phyloP scores from a whole-genome alignment of 148 eudicot genomes.

The Rhododendron griersonianum region DNA sequence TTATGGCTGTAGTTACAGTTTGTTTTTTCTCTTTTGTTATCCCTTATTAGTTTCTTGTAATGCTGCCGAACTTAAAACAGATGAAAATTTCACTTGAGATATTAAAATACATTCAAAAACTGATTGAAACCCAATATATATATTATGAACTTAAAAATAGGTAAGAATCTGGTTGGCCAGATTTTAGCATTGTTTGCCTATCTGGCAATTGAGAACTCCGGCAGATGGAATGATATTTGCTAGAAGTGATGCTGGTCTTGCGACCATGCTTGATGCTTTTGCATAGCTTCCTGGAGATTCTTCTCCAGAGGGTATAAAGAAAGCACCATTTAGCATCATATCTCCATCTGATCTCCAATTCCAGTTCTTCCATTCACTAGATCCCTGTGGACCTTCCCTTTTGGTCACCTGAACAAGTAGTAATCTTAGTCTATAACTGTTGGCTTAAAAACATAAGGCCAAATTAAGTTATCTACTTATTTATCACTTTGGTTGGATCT shows the following conservation, averaged over 20 bases:
- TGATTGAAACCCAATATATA: neutral
- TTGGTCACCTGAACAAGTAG: conserved; percentile 25
- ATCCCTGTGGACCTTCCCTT: conserved; percentile 11
- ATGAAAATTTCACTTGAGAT: neutral
- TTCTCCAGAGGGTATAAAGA: conserved; percentile 21
- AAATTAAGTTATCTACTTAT: neutral
- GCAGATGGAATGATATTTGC: conserved; percentile 11
- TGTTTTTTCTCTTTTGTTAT: neutral
- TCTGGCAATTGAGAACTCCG: conserved; percentile 23
- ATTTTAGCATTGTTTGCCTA: conserved; percentile 19
- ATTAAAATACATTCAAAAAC: neutral
- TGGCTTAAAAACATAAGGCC: no score
- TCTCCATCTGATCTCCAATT: conserved; percentile 31
- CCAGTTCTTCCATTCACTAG: conserved; percentile 22
- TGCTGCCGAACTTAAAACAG: neutral
- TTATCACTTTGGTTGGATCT: neutral
- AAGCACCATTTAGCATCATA: conserved; percentile 28
- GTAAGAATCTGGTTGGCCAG: neutral
- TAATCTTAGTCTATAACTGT: neutral
- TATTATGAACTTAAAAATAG: neutral
- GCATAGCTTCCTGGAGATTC: conserved; percentile 15
- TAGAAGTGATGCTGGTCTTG: conserved; percentile 23
- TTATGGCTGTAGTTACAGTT: neutral
- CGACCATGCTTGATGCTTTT: conserved; percentile 29
- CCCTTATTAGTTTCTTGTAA: neutral